These are phyloP conservation scores for Rhizopogon roseolus DNA, from an alignment of 768 basidiomycete genomes.

Conservation along the genomic window DNA sequence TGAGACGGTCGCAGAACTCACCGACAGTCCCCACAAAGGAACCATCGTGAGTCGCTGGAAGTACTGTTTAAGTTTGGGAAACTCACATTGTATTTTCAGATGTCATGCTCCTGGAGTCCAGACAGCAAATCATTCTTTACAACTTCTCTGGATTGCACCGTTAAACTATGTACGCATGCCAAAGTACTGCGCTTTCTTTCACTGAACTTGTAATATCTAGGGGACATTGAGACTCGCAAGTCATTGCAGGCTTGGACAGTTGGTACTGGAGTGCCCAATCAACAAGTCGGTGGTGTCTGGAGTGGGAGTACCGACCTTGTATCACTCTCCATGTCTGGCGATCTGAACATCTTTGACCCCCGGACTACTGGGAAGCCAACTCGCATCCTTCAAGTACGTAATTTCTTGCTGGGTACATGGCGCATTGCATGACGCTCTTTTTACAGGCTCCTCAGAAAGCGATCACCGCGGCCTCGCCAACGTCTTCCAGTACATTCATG, in stretches of 20 bases:
- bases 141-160: constrained; percentile 81
- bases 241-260: constrained; percentile 64
- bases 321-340: constrained; percentile 79
- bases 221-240: constrained; percentile 78
- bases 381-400: constrained; percentile 56
- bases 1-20: constrained; percentile 66
- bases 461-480: constrained; percentile 57
- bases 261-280: constrained; percentile 68
- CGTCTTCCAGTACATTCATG: constrained; percentile 59
- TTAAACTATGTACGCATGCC: constrained; percentile 69
- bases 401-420: neutral
- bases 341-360: constrained; percentile 78
- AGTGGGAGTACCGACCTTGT: constrained; percentile 64
- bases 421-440: neutral
- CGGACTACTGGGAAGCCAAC: constrained; percentile 57
- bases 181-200: neutral
- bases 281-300: constrained; percentile 92
- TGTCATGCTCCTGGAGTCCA: constrained; percentile 76
- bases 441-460: constrained; percentile 75
- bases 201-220: constrained; percentile 29
- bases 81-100: constrained; percentile 30
- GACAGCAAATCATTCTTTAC: constrained; percentile 74
- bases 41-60: constrained; percentile 52
- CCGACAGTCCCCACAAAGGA: constrained; percentile 67
- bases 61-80: too few relatives aligned